Conservation (phyloP, 2,329 filamentous ascomycete species). For the Hirsutella minnesotensis region DNA sequence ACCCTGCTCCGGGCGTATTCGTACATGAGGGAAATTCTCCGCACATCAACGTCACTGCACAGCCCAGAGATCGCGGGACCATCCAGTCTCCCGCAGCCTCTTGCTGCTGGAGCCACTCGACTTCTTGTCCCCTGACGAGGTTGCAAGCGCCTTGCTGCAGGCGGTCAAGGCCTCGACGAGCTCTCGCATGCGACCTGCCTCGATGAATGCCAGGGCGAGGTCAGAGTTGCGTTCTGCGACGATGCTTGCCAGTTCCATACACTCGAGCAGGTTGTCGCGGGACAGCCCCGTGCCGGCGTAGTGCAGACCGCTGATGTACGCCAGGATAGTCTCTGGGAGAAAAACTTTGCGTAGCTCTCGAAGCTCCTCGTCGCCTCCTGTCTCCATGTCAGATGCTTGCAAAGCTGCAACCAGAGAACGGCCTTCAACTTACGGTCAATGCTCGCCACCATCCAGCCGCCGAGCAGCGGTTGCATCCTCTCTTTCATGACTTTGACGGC, state of each 20-base stretch:
- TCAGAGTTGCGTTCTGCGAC: conserved; percentile 62
- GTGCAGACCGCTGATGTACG: conserved; percentile 71
- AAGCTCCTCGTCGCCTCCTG: conserved; percentile 46
- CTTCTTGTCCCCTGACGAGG: conserved; percentile 43
- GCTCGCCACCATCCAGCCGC: conserved; percentile 48
- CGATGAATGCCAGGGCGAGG: conserved; percentile 51
- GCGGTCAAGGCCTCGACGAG: conserved; percentile 65
- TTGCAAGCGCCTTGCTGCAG: conserved; percentile 60
- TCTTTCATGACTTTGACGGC: conserved; percentile 42
- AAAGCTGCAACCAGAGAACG: too few species aligned
- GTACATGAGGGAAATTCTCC: background rate
- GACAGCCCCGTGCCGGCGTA: conserved; percentile 64
- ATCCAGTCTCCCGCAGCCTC: conserved; percentile 49
- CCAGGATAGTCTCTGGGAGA: conserved; percentile 74
- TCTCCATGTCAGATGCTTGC: background rate
- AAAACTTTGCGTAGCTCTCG: conserved; percentile 60
- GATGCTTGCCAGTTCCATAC: conserved; percentile 71
- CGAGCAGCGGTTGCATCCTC: conserved; percentile 49
- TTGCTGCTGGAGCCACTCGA: conserved; percentile 37
- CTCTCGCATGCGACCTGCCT: conserved; percentile 59
- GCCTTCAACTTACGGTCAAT: conserved; percentile 38
- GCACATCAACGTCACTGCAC: conserved; percentile 24
- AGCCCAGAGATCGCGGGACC: conserved; percentile 52
- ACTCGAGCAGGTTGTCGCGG: conserved; percentile 66
- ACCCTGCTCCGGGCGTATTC: background rate